Percentiles rank a stretch among this genome's conserved stretches.
phyloP scores from a whole-genome alignment of 805 yeast genomes.

The Soucietia sequanensis region DNA sequence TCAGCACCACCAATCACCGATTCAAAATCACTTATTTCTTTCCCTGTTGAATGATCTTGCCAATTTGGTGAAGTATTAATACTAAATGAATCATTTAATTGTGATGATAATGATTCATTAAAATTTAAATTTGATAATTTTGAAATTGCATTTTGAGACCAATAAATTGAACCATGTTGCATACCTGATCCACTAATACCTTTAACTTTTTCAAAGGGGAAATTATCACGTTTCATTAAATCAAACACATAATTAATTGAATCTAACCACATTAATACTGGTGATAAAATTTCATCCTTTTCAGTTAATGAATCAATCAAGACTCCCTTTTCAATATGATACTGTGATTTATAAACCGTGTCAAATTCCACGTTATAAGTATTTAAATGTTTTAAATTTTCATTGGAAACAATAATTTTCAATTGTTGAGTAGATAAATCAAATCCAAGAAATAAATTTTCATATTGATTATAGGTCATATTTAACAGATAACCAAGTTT shows the following conservation, averaged over 20 bases:
- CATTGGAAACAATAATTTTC: constrained; percentile 67
- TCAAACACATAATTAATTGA: constrained; percentile 66
- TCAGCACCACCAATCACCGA: constrained; percentile 56
- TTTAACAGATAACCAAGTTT: constrained; percentile 45
- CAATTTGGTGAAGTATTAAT: constrained; percentile 78
- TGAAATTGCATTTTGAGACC: constrained; percentile 53
- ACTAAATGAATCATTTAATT: constrained; percentile 54
- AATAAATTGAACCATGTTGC: constrained; percentile 88
- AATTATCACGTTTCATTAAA: constrained; percentile 46
- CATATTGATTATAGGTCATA: constrained; percentile 11
- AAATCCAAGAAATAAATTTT: constrained; percentile 58
- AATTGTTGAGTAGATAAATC: constrained; percentile 90
- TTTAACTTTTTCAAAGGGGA: constrained; percentile 58
- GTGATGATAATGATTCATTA: constrained; percentile 40
- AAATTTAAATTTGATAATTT: constrained; percentile 38
- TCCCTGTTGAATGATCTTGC: constrained; percentile 89
- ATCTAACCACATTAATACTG: constrained; percentile 89
- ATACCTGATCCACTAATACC: constrained; percentile 86
- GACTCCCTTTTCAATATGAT: constrained; percentile 75
- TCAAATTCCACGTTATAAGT: constrained; percentile 75
- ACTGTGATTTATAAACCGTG: constrained; percentile 51
- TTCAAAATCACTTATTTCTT: constrained; percentile 65
- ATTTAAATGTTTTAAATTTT: constrained; percentile 48
- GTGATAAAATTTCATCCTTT: constrained; percentile 66
- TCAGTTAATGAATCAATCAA: constrained; percentile 39